Base-by-base conservation (phyloP, 352 stramenopile genomes). In the Pythium guiyangense region DNA sequence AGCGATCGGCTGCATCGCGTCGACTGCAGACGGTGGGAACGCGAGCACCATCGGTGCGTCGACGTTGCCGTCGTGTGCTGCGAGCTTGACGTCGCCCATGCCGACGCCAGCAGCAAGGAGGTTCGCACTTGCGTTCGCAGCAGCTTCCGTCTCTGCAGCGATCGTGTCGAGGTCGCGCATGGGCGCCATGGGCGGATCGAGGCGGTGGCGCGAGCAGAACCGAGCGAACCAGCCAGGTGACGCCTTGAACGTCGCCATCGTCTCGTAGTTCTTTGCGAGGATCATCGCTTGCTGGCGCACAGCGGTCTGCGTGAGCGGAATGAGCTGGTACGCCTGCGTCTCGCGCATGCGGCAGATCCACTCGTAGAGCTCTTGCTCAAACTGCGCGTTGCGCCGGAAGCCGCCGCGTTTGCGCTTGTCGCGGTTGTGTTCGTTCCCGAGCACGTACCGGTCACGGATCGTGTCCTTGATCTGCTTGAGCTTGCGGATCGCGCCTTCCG, bases 381-480 rank as follows among this genome's bases (percentile, higher is more conserved):
- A 94, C 20, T 77, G 79, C 49, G 84, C 80, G 49, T 94, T 95
- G 44, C 84, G 78, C 65, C 79, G 80, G 52, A 92, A 92, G 46
- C 79, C 83, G 29, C 84, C 86, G 59, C 86, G 81, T 66, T 93
- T 93, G 66, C 86, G 83, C 67, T 88, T 90, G 72, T 92, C 84
- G 60, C 86, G 81, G 59, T 94, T 92, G 60, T 88, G 74, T 54
- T 94, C 81, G 54, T 92, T 92, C 56, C 86, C 86, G 57, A 88
- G 77, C 47, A 71, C 72, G 67, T 92, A 95, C 54, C 86, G 86
- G 45, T 86, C 81, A 60, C 85, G 79, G 52, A 95, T 84, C 11
- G 74, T 79, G 73, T 92, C 80, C 58, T 92, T 88, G 66, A 94
- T 90, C 66, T 95, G 84, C 69, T 92, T 91, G 50, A 93, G 82